Base-by-base conservation (phyloP, 257 asterid species). In the Solanum virginianum region DNA sequence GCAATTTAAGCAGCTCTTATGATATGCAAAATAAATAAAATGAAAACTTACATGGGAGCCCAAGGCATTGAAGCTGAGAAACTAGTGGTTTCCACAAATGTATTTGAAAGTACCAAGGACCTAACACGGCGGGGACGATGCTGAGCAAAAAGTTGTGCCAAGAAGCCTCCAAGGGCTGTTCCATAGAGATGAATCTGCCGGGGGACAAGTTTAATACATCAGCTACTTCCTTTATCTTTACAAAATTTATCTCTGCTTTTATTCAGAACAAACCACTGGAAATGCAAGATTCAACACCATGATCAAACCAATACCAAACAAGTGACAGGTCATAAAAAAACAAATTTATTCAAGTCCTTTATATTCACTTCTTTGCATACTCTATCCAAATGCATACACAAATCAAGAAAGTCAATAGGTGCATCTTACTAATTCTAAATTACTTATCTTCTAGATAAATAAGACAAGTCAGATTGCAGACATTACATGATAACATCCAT, bases 61-160 rank as follows among this genome's bases (percentile, higher is more conserved):
- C 99, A 97, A 16, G 98, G 99, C 98, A 97, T 97, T 89, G 95
- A 92, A 24, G 98, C 92, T 60, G 98, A 85, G 88, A 95, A 95
- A 91, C 91, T 90, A 91, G 91, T 90, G 8, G 99, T 94, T 91
- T 95, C 99, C 92, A 95, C 85, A 88, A 93, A 97, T 71, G 99
- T 90, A 89, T 97, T 97, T 65, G 99, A 97, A 83, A 97, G 96
- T 82, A 97, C 91, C 94, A 97, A 87, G 43, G 99, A 97, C 88
- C 86, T 90, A 88, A 97, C 99, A 87, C 99, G 90, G 49, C 98
- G 93, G 13, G 99, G 99, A 71, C 98, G 98, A 92, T 94, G 94
- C 86, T 93, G 98, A 86, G 99, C 98, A 91, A 95, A 97, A 68
- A 97, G 92, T 88, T 97, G 98, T 81, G 99, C 99, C 86, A 97